Evolutionary conservation across 1,284 basidiomycete genomes (phyloP).

Genomic region (Fomes fomentarius): DNA sequence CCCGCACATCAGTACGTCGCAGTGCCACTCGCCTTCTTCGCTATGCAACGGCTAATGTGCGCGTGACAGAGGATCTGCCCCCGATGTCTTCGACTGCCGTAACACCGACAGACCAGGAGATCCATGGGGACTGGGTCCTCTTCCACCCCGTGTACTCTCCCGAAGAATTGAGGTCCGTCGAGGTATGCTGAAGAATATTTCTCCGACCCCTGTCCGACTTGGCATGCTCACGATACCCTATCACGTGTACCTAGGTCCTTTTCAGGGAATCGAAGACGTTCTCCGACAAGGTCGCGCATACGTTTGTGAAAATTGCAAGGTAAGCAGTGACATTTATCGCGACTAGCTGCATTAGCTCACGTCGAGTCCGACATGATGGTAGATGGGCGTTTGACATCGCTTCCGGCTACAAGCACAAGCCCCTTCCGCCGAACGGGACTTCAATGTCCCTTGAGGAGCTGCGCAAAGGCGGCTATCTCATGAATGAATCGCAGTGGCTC

Average conservation of each 20-base stretch:
- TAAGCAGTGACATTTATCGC: slow-evolving; percentile 27
- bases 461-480: slow-evolving; percentile 69
- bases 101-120: slow-evolving; percentile 11
- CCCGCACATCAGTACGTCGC: slow-evolving; percentile 35
- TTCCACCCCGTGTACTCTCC: slow-evolving; percentile 82
- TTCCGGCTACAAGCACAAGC: slow-evolving; percentile 80
- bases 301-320: slow-evolving; percentile 64
- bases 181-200: slow-evolving; percentile 43
- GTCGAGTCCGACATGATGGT: neutral
- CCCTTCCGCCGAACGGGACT: slow-evolving; percentile 56
- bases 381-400: slow-evolving; percentile 77
- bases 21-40: neutral
- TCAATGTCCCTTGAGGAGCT: slow-evolving; percentile 74
- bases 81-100: slow-evolving; percentile 2
- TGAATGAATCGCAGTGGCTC: slow-evolving; percentile 81
- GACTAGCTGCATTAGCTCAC: neutral
- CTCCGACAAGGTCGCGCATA: slow-evolving; percentile 73
- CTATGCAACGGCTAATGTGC: neutral
- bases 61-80: slow-evolving; percentile 24
- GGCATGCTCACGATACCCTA: neutral
- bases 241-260: slow-evolving; percentile 62
- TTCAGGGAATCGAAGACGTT: slow-evolving; percentile 67
- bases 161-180: slow-evolving; percentile 79
- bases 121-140: slow-evolving; percentile 80
- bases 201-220: neutral